Evolutionary conservation across 2,329 filamentous ascomycete species (phyloP).

Genomic region (Colletotrichum lindemuthianum): DNA sequence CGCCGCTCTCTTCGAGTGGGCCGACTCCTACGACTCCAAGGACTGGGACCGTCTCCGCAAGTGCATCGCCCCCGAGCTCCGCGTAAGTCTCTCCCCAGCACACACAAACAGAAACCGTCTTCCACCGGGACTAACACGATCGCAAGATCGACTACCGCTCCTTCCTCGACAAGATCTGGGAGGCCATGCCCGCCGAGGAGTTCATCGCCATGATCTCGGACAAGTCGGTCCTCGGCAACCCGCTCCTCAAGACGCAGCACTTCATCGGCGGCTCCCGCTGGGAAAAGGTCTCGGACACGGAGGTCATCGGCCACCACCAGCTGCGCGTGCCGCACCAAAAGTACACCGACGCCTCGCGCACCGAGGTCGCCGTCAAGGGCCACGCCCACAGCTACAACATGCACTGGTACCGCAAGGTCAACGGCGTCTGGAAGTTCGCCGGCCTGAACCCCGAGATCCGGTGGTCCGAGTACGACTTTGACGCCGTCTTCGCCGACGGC

Average conservation of each 20-base stretch:
- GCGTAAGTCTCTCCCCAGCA: slow-evolving; percentile 58
- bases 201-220: slow-evolving; percentile 69
- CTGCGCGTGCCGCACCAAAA: slow-evolving; percentile 70
- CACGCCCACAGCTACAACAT: slow-evolving; percentile 68
- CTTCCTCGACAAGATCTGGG: slow-evolving; percentile 69
- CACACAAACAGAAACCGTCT: slow-evolving; percentile 54
- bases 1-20: slow-evolving; percentile 67
- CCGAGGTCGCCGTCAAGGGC: slow-evolving; percentile 65
- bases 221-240: slow-evolving; percentile 67
- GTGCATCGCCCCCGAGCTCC: slow-evolving; percentile 60
- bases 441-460: slow-evolving; percentile 64
- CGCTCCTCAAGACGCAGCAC: slow-evolving; percentile 71
- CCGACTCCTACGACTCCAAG: slow-evolving; percentile 73
- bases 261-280: slow-evolving; percentile 69
- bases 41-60: slow-evolving; percentile 68
- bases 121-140: slow-evolving; percentile 49
- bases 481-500: slow-evolving; percentile 57
- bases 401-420: slow-evolving; percentile 66
- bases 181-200: slow-evolving; percentile 69
- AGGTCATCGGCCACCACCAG: slow-evolving; percentile 70
- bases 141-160: slow-evolving; percentile 75
- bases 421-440: slow-evolving; percentile 71
- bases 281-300: slow-evolving; percentile 66
- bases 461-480: slow-evolving; percentile 68
- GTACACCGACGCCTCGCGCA: slow-evolving; percentile 61